Evolutionary conservation across 2,329 filamentous ascomycete genomes (phyloP).

Genomic region (Nothophaeocryptopus gaeumannii): DNA sequence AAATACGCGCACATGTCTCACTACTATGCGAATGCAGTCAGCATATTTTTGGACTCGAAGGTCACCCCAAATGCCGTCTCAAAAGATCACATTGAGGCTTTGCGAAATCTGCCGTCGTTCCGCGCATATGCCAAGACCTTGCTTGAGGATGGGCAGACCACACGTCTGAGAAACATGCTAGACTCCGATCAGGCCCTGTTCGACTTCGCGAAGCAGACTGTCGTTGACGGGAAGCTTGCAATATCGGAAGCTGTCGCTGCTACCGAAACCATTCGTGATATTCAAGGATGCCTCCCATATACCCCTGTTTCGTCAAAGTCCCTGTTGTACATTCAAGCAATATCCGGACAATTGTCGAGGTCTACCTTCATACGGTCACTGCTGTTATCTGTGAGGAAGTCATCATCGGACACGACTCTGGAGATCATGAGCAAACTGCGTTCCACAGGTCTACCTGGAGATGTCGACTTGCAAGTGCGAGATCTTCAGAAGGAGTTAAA

Average conservation of each 20-base stretch:
- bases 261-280: conserved; percentile 33
- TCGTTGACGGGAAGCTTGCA: conserved; percentile 40
- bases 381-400: conserved; percentile 58
- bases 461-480: not conserved
- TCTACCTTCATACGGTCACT: conserved; percentile 54
- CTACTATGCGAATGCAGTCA: conserved; percentile 75
- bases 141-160: conserved; percentile 30
- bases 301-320: conserved; percentile 39
- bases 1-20: conserved; percentile 84
- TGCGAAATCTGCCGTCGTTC: conserved; percentile 69
- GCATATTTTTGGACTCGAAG: conserved; percentile 54
- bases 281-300: conserved; percentile 41
- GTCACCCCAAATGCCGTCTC: conserved; percentile 46
- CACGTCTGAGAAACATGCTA: conserved; percentile 52
- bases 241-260: conserved; percentile 41
- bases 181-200: conserved; percentile 59
- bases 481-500: conserved; percentile 23
- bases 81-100: conserved; percentile 62
- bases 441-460: conserved; percentile 1
- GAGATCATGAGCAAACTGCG: conserved; percentile 37
- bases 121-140: conserved; percentile 38
- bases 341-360: conserved; percentile 55
- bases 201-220: conserved; percentile 39
- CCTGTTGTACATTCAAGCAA: conserved; percentile 59
- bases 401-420: conserved; percentile 54